Evolutionary conservation across 1,139 yeast genomes (phyloP).

Genomic region (Scheffersomyces titani): DNA sequence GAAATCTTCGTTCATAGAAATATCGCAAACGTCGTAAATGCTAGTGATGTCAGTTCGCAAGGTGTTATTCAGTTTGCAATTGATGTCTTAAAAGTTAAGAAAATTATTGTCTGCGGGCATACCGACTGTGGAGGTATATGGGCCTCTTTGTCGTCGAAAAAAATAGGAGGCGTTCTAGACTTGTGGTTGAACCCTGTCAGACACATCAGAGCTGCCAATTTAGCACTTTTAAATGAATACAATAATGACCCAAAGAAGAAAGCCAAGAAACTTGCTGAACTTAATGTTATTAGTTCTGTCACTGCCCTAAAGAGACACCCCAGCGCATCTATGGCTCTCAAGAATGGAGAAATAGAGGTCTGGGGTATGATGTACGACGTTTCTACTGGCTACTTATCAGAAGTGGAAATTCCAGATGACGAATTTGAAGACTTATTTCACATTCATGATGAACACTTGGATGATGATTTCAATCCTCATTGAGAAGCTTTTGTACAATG

Average conservation of each 20-base stretch:
- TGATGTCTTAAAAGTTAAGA: slow-evolving; percentile 79
- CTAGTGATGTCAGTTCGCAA: slow-evolving; percentile 74
- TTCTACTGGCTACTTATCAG: slow-evolving; percentile 66
- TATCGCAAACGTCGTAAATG: slow-evolving; percentile 78
- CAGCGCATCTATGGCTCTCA: slow-evolving; percentile 71
- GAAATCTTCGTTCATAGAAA: slow-evolving; percentile 93
- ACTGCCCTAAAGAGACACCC: slow-evolving; percentile 67
- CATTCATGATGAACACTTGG: slow-evolving; percentile 44
- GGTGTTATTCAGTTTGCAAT: slow-evolving; percentile 91
- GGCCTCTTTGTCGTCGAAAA: slow-evolving; percentile 74
- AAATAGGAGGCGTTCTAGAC: slow-evolving; percentile 74
- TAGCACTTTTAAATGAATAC: slow-evolving; percentile 44
- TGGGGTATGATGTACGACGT: slow-evolving; percentile 92
- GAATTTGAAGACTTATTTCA: slow-evolving; percentile 54
- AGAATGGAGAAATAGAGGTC: slow-evolving; percentile 74
- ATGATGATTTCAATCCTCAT: slow-evolving; percentile 23
- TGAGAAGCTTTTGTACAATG: not conserved
- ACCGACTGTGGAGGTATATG: slow-evolving; percentile 96
- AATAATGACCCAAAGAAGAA: slow-evolving; percentile 53
- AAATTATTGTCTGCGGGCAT: slow-evolving; percentile 94
- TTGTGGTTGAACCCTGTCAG: slow-evolving; percentile 77
- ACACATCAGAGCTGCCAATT: slow-evolving; percentile 64
- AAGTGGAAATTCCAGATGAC: slow-evolving; percentile 55
- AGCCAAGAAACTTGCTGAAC: slow-evolving; percentile 71
- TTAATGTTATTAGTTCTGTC: slow-evolving; percentile 69